Conservation (phyloP, 805 yeast species). For the Ogataea saltuana region DNA sequence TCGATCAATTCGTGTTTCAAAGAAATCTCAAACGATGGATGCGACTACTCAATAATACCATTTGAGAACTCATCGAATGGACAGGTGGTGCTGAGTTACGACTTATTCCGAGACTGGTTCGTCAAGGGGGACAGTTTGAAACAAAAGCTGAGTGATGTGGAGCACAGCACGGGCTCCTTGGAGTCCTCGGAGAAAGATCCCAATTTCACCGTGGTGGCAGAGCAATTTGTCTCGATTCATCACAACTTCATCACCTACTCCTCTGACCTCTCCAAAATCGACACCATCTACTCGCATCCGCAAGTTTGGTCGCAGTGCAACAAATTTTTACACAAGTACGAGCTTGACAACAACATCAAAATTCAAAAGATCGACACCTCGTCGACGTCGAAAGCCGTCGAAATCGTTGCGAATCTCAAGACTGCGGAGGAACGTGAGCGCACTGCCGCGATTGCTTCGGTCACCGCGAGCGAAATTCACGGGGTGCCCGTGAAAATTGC, state of each 20-base stretch:
- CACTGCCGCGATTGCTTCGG: conserved; percentile 73
- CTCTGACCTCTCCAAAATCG: conserved; percentile 45
- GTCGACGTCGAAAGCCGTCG: conserved; percentile 88
- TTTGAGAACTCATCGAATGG: conserved; percentile 96
- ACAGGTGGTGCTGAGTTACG: conserved; percentile 83
- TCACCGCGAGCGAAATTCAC: conserved; percentile 62
- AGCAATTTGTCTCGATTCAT: conserved; percentile 78
- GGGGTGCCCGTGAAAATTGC: conserved; percentile 53
- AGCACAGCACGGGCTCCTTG: conserved; percentile 14
- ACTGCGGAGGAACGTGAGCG: conserved; percentile 36
- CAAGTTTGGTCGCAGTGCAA: conserved; percentile 97
- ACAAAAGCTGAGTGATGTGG: conserved; percentile 14
- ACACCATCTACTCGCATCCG: conserved; percentile 82
- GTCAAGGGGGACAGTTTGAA: conserved; percentile 21
- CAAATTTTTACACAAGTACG: conserved; percentile 47
- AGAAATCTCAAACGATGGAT: conserved; percentile 42
- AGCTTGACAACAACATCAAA: conserved; percentile 34
- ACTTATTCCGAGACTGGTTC: conserved; percentile 70
- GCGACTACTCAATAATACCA: conserved; percentile 81
- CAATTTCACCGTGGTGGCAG: conserved; percentile 60
- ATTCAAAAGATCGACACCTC: conserved; percentile 60
- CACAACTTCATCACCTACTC: conserved; percentile 67
- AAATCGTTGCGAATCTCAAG: conserved; percentile 46
- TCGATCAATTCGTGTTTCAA: conserved; percentile 65
- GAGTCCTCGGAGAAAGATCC: conserved; percentile 27